Conservation (phyloP, 176 grass and related monocot genomes). For the Rhipidocladum racemiflorum region DNA sequence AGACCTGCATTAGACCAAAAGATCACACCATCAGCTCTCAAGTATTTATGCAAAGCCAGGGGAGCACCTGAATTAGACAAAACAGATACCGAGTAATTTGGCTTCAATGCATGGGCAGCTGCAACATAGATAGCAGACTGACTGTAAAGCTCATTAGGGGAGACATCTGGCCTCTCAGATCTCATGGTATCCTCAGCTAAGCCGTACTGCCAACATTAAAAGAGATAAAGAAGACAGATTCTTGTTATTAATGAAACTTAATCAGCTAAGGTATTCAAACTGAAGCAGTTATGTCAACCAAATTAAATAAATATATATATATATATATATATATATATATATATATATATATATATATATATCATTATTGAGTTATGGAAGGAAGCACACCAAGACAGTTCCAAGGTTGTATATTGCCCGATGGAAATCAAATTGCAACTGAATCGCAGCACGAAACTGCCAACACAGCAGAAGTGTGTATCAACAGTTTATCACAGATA, state of each 20-base stretch:
- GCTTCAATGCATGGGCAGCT: slow-evolving; percentile 93
- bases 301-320: too few species aligned
- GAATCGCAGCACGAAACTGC: slow-evolving; percentile 94
- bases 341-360: too few species aligned
- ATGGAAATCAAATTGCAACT: slow-evolving; percentile 99
- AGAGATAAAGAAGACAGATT: background rate
- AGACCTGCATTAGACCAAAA: slow-evolving; percentile 56
- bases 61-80: background rate
- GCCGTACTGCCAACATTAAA: slow-evolving; percentile 63
- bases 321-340: too few species aligned
- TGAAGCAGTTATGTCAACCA: background rate
- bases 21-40: too few species aligned
- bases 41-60: background rate
- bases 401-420: slow-evolving; percentile 99
- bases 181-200: slow-evolving; percentile 98
- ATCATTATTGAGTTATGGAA: slow-evolving; percentile 19
- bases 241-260: slow-evolving; percentile 12
- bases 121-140: slow-evolving; percentile 99
- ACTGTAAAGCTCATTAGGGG: slow-evolving; percentile 84
- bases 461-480: background rate
- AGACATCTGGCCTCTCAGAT: slow-evolving; percentile 70
- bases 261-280: slow-evolving; percentile 1
- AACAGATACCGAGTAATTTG: slow-evolving; percentile 79
- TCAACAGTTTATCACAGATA: slow-evolving; percentile 20
- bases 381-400: slow-evolving; percentile 77